Conservation (phyloP, 768 basidiomycete genomes). For the button mushroom (Agaricus bisporus) region DNA sequence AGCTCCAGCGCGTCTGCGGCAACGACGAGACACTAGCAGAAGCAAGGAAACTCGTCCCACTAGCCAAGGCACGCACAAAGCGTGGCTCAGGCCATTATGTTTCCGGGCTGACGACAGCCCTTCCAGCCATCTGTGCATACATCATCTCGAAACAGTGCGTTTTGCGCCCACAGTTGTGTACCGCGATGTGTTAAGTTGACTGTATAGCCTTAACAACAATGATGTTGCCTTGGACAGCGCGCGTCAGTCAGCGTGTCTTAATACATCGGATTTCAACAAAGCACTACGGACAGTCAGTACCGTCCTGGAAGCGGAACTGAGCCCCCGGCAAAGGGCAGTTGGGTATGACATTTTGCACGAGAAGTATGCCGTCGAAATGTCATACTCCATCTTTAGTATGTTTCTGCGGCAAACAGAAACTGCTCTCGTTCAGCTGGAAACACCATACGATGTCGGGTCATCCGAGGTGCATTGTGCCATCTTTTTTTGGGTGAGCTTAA, state of each 20-base stretch:
- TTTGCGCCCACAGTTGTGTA: not conserved
- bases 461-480: not conserved
- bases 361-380: constrained; percentile 1
- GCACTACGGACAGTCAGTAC: not conserved
- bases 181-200: not conserved
- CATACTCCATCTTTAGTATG: not conserved
- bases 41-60: constrained; percentile 3
- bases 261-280: constrained; percentile 3
- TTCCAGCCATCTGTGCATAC: constrained; percentile 9
- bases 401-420: constrained; percentile 6
- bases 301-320: not conserved
- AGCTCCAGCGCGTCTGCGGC: constrained; percentile 4
- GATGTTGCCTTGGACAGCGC: constrained; percentile 4
- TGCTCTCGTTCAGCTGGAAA: constrained; percentile 1
- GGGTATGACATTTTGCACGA: constrained; percentile 1
- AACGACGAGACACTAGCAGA: not conserved
- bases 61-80: constrained; percentile 2
- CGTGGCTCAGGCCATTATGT: constrained; percentile 5
- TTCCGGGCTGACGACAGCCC: not conserved
- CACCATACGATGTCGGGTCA: not conserved
- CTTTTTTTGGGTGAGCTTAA: constrained; percentile 8
- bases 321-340: not conserved
- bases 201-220: constrained; percentile 2
- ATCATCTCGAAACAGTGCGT: constrained; percentile 2
- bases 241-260: constrained; percentile 5